These are phyloP conservation scores for Bipolaris oryzae DNA, from an alignment of 2,329 filamentous ascomycete genomes.

Conservation along the genomic window DNA sequence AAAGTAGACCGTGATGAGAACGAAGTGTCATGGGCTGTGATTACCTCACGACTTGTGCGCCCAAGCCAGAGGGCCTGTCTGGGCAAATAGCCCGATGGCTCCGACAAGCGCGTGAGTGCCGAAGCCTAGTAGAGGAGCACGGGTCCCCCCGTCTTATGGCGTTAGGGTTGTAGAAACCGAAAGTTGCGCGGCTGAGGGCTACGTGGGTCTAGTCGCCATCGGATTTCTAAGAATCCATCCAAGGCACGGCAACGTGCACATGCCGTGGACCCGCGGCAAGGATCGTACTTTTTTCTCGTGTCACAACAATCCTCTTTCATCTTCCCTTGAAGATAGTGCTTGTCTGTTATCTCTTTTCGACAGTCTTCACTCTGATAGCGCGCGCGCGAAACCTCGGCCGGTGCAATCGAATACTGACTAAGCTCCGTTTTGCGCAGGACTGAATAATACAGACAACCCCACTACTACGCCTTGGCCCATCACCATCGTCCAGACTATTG, in stretches of 20 bases:
- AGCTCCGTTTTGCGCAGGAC: conserved; percentile 14
- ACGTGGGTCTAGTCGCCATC: conserved; percentile 26
- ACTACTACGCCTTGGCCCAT: conserved; percentile 20
- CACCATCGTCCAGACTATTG: conserved; percentile 22
- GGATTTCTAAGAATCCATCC: conserved; percentile 35
- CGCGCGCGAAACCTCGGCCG: neutral
- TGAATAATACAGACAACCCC: conserved; percentile 19
- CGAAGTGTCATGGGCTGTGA: conserved; percentile 21
- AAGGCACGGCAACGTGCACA: conserved; percentile 22
- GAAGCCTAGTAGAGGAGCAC: conserved; percentile 17
- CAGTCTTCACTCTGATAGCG: conserved; percentile 14
- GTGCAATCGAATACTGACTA: neutral
- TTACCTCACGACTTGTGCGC: conserved; percentile 17
- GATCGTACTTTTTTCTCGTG: conserved; percentile 17
- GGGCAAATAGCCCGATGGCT: conserved; percentile 3
- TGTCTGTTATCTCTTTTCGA: neutral
- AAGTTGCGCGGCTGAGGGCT: conserved; percentile 6
- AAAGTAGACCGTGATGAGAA: conserved; percentile 24
- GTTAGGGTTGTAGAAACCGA: conserved; percentile 8
- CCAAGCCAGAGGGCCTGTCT: conserved; percentile 1
- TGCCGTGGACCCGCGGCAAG: conserved; percentile 26
- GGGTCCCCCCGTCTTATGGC: neutral
- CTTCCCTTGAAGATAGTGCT: conserved; percentile 15
- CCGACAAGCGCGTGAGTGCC: neutral
- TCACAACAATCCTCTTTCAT: conserved; percentile 16